A percentile compares a stretch with the other conserved stretches of the same genome.
Evolutionary conservation across 2,329 filamentous ascomycete species (phyloP).

Genomic region (Moelleriella libera): DNA sequence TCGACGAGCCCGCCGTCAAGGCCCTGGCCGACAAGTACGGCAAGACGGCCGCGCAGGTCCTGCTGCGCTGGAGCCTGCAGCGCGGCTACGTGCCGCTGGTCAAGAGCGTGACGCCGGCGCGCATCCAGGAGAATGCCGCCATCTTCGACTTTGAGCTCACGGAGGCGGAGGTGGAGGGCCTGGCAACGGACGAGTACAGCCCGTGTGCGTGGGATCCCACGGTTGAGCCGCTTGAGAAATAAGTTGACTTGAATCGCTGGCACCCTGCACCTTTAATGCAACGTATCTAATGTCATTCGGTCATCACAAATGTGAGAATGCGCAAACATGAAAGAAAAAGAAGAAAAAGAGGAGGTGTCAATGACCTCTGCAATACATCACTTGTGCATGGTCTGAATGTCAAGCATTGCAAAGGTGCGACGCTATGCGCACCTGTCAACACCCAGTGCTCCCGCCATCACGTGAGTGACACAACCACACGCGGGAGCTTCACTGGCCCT

Average conservation of each 20-base stretch:
- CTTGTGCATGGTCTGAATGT: too few species aligned
- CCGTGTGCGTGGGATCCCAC: constrained; percentile 44
- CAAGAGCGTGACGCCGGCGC: constrained; percentile 55
- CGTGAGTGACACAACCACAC: too few species aligned
- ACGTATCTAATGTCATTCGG: background rate
- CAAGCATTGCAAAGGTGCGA: too few species aligned
- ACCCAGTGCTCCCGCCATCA: too few species aligned
- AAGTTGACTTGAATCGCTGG: background rate
- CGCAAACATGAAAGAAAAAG: background rate
- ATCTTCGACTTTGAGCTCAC: constrained; percentile 42
- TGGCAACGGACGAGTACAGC: constrained; percentile 37
- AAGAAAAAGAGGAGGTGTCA: too few species aligned
- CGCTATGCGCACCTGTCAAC: too few species aligned
- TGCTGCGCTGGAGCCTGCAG: constrained; percentile 72
- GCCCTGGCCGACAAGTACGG: constrained; percentile 56
- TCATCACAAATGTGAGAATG: background rate
- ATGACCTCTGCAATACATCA: too few species aligned
- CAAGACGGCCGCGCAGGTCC: constrained; percentile 61
- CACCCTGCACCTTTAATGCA: background rate
- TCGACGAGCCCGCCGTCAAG: constrained; percentile 51
- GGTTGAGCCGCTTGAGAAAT: constrained; percentile 27
- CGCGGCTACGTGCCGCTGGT: constrained; percentile 61
- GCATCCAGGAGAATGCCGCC: constrained; percentile 50
- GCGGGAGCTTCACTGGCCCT: too few species aligned
- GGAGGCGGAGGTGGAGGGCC: constrained; percentile 32